phyloP scores from a whole-genome alignment of 352 stramenopile species.

The Pythium myriotylum region DNA sequence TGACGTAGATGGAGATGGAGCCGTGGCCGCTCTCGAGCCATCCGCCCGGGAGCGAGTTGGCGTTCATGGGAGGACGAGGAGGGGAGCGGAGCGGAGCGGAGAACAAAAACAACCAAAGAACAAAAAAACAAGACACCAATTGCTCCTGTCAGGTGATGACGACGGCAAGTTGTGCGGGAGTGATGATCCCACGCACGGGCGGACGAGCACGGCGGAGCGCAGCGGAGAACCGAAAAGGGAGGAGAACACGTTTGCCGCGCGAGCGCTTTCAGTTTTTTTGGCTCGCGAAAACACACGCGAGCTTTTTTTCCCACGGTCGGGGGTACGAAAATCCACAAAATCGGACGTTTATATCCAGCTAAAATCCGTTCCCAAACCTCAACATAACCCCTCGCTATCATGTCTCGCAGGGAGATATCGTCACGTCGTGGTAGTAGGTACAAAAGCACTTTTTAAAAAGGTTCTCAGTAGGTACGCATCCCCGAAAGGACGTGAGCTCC shows the following conservation, averaged over 20 bases:
- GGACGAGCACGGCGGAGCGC: too few relatives aligned
- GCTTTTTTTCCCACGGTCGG: neutral
- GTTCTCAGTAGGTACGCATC: slow-evolving; percentile 7
- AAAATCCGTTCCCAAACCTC: neutral
- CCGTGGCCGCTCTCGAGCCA: slow-evolving; percentile 81
- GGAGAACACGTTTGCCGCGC: too few relatives aligned
- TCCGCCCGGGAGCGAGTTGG: slow-evolving; percentile 69
- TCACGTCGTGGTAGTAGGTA: too few relatives aligned
- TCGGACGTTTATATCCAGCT: neutral
- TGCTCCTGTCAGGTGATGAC: neutral
- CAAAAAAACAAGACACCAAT: too few relatives aligned
- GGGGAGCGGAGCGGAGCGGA: slow-evolving; percentile 2
- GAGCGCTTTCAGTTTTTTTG: too few relatives aligned
- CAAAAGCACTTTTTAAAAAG: slow-evolving; percentile 15
- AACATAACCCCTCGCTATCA: neutral
- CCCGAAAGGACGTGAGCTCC: slow-evolving; percentile 21
- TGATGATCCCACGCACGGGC: neutral
- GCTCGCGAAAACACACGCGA: too few relatives aligned
- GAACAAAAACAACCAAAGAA: too few relatives aligned
- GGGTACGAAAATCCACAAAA: neutral
- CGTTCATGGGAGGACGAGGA: slow-evolving; percentile 39
- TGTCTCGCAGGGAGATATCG: neutral
- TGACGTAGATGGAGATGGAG: slow-evolving; percentile 68
- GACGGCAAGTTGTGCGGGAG: neutral
- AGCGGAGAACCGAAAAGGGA: slow-evolving; percentile 3